Percentiles rank a stretch among this genome's conserved stretches.
phyloP scores from a whole-genome alignment of 2,329 filamentous ascomycete genomes.

The Amesomyces nigricolor region DNA sequence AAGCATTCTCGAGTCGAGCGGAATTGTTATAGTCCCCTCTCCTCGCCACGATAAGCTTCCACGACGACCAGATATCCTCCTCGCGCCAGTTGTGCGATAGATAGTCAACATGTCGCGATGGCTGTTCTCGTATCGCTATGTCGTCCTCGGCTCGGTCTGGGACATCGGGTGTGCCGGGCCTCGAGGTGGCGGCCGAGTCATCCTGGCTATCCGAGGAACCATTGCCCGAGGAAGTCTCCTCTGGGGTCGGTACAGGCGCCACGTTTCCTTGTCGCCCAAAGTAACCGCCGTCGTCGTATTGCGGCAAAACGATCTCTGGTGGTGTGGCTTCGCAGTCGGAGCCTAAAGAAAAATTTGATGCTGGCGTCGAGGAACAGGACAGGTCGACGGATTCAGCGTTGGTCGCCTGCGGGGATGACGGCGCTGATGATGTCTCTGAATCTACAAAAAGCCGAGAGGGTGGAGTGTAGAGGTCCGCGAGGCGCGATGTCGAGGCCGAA shows the following conservation, averaged over 20 bases:
- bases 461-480: conserved; percentile 43
- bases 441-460: conserved; percentile 40
- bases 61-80: conserved; percentile 96
- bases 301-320: conserved; percentile 43
- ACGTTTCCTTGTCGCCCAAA: conserved; percentile 42
- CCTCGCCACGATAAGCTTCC: conserved; percentile 85
- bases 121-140: conserved; percentile 65
- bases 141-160: conserved; percentile 69
- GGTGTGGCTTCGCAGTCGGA: conserved; percentile 50
- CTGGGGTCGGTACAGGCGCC: conserved; percentile 48
- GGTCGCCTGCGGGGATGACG: conserved; percentile 51
- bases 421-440: conserved; percentile 47
- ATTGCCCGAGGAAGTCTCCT: conserved; percentile 44
- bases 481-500: conserved; percentile 42
- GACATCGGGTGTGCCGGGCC: conserved; percentile 52
- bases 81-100: conserved; percentile 89
- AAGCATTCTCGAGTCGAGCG: conserved; percentile 85
- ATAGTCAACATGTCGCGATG: conserved; percentile 90
- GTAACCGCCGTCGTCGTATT: conserved; percentile 43
- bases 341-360: conserved; percentile 57
- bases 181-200: conserved; percentile 44
- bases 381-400: conserved; percentile 49
- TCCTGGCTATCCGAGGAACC: conserved; percentile 52
- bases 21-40: conserved; percentile 74
- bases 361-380: conserved; percentile 58